Conservation (phyloP, 495 filamentous ascomycete species). For the Xylaria sp. region DNA sequence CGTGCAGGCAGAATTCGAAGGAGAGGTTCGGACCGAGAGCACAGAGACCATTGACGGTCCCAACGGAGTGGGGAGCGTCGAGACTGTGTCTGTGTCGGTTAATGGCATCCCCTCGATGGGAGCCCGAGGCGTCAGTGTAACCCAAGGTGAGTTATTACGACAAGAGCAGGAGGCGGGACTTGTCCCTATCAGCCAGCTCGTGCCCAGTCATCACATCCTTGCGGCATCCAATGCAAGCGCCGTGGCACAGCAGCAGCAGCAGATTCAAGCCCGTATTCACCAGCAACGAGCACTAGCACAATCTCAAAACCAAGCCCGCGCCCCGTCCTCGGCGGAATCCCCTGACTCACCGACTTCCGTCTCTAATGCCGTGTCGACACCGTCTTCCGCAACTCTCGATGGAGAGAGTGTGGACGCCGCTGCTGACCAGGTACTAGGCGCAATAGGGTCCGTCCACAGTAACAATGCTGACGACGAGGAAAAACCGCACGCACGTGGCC, state of each 20-base stretch:
- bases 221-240: constrained; percentile 19
- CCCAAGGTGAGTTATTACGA: constrained; percentile 78
- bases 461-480: constrained; percentile 63
- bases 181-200: constrained; percentile 60
- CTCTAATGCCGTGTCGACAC: constrained; percentile 32
- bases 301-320: constrained; percentile 36
- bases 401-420: constrained; percentile 33
- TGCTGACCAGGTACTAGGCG: constrained; percentile 23
- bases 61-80: constrained; percentile 71
- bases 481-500: constrained; percentile 79
- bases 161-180: constrained; percentile 80
- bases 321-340: constrained; percentile 27
- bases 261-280: constrained; percentile 30
- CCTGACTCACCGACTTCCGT: constrained; percentile 37
- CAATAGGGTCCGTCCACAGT: constrained; percentile 36
- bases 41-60: constrained; percentile 76
- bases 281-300: constrained; percentile 36
- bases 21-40: constrained; percentile 67
- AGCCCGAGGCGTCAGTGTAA: constrained; percentile 56
- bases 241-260: constrained; percentile 33
- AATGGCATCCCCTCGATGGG: constrained; percentile 64
- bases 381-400: constrained; percentile 32
- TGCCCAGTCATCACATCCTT: constrained; percentile 41
- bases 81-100: constrained; percentile 72
- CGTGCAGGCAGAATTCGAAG: constrained; percentile 49